These are phyloP conservation scores for Flaveria ramosissima DNA, from an alignment of 129 eudicot species.

Conservation along the genomic window DNA sequence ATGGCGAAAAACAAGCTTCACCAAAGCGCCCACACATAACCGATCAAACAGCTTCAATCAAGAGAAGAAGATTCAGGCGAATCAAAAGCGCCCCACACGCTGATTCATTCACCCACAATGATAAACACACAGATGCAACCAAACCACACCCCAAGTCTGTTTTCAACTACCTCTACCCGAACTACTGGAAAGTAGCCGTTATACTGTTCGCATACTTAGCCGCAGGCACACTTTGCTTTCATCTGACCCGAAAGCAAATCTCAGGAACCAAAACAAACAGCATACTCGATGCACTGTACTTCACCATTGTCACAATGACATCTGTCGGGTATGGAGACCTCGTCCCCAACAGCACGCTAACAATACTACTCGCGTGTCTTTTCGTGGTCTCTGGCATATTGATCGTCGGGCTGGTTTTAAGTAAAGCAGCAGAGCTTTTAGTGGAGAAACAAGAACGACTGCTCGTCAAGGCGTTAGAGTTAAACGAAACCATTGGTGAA, in stretches of 20 bases:
- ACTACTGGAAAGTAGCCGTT: constrained; percentile 45
- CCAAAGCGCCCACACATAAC: constrained; percentile 20
- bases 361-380: constrained; percentile 79
- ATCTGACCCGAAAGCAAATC: constrained; percentile 49
- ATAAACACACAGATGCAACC: constrained; percentile 12
- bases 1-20: constrained; percentile 30
- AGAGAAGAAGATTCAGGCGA: constrained; percentile 60
- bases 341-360: constrained; percentile 48
- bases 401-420: constrained; percentile 53
- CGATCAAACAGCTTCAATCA: constrained; percentile 30
- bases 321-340: constrained; percentile 92
- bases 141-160: constrained; percentile 39
- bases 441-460: constrained; percentile 78
- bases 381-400: constrained; percentile 77
- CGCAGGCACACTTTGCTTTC: constrained; percentile 59
- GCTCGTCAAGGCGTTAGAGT: constrained; percentile 62
- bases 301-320: constrained; percentile 90
- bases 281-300: constrained; percentile 73
- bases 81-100: constrained; percentile 65
- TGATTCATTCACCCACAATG: constrained; percentile 37
- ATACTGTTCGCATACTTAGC: constrained; percentile 48
- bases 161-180: constrained; percentile 51
- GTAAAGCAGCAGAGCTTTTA: constrained; percentile 76
- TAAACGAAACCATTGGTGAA: constrained; percentile 48
- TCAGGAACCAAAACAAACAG: constrained; percentile 55